phyloP scores from a whole-genome alignment of 805 yeast species.

The Candida fluviatilis region DNA sequence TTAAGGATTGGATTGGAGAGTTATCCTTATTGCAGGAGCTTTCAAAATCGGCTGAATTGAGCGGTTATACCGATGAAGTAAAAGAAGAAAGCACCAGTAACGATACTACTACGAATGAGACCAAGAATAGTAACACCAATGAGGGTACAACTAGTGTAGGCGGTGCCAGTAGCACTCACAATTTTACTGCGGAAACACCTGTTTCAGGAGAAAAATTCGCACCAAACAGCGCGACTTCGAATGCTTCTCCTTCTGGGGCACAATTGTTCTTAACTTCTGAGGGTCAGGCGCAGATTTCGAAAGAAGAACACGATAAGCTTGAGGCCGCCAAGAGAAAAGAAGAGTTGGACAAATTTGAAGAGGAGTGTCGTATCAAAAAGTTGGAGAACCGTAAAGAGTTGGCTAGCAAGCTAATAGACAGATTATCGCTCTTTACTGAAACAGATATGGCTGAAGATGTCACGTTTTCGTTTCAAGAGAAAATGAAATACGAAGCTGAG shows the following conservation, averaged over 20 bases:
- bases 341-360: constrained; percentile 65
- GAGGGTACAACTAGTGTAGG: background rate
- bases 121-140: no score
- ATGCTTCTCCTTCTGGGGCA: constrained; percentile 4
- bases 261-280: constrained; percentile 6
- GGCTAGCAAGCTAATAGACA: constrained; percentile 49
- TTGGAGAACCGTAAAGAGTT: constrained; percentile 62
- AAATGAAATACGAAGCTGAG: constrained; percentile 79
- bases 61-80: constrained; percentile 32
- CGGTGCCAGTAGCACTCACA: background rate
- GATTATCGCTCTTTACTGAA: constrained; percentile 40
- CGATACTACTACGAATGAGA: constrained; percentile 1
- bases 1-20: constrained; percentile 85
- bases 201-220: no score
- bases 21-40: constrained; percentile 45
- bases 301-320: constrained; percentile 36
- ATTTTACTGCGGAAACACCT: constrained; percentile 6
- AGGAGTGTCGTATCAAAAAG: constrained; percentile 66
- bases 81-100: constrained; percentile 20
- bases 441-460: constrained; percentile 43
- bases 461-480: constrained; percentile 50
- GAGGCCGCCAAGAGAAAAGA: constrained; percentile 44
- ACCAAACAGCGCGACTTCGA: background rate
- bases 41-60: constrained; percentile 39
- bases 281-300: constrained; percentile 25